Conservation (phyloP, 23 red algal genomes). For the Gracilaria caudata region DNA sequence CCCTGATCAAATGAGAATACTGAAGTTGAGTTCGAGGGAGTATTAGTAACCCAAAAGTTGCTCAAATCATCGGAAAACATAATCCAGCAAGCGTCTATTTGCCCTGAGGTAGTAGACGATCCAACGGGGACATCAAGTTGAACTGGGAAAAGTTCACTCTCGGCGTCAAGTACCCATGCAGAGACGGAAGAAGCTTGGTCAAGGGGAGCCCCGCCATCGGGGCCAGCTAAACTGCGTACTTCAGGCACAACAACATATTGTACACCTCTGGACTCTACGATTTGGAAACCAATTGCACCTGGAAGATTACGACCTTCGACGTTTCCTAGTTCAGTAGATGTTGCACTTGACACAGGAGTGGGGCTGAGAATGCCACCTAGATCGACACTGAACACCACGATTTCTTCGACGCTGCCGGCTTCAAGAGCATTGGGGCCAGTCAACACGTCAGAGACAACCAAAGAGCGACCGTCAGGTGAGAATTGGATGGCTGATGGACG, state of each 20-base stretch:
- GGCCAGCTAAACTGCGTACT: slow-evolving; percentile 21
- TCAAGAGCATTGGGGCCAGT: neutral
- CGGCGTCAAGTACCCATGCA: neutral
- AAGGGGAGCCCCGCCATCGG: slow-evolving; percentile 1
- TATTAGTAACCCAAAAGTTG: slow-evolving; percentile 38
- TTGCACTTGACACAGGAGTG: slow-evolving; percentile 17
- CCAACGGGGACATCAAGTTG: slow-evolving; percentile 38
- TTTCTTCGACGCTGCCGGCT: slow-evolving; percentile 3
- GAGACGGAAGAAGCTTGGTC: slow-evolving; percentile 38
- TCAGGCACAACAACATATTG: slow-evolving; percentile 45
- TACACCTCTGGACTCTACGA: neutral
- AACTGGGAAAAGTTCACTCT: slow-evolving; percentile 7
- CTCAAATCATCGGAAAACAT: slow-evolving; percentile 14
- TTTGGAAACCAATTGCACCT: slow-evolving; percentile 35
- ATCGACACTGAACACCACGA: slow-evolving; percentile 33
- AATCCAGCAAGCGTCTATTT: slow-evolving; percentile 30
- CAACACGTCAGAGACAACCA: slow-evolving; percentile 13
- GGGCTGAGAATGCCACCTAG: slow-evolving; percentile 3
- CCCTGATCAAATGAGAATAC: slow-evolving; percentile 18
- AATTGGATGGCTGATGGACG: slow-evolving; percentile 39
- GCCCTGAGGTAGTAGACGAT: slow-evolving; percentile 6
- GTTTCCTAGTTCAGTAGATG: slow-evolving; percentile 20
- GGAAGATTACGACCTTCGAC: slow-evolving; percentile 44
- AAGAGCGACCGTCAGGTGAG: slow-evolving; percentile 24
- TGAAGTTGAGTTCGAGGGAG: slow-evolving; percentile 15